These are phyloP conservation scores for Oldenlandia corymbosa DNA, from an alignment of 257 asterid species.

Conservation along the genomic window DNA sequence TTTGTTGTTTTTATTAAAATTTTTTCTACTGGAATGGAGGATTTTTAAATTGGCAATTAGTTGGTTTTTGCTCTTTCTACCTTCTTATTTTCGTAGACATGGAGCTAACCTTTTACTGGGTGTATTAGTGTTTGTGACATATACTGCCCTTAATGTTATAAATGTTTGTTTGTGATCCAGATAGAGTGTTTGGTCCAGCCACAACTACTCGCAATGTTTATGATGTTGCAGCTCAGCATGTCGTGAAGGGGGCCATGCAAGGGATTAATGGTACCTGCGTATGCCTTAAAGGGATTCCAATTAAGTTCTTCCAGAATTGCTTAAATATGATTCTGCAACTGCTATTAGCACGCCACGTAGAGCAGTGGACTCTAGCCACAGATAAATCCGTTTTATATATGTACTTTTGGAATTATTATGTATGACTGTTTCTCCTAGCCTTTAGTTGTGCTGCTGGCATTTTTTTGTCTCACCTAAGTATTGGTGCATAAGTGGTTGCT, in stretches of 20 bases:
- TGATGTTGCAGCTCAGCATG: constrained; percentile 83
- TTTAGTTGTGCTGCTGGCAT: background rate
- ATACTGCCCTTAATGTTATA: too few relatives aligned
- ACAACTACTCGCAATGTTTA: constrained; percentile 86
- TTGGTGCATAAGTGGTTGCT: constrained; percentile 3
- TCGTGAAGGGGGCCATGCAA: constrained; percentile 76
- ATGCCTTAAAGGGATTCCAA: background rate
- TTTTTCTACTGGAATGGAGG: background rate
- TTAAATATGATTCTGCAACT: background rate
- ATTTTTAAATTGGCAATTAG: background rate
- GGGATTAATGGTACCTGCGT: constrained; percentile 62
- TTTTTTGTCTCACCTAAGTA: background rate
- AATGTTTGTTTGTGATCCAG: constrained; percentile 25
- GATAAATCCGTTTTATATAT: background rate
- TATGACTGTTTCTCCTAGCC: background rate
- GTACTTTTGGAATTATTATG: background rate
- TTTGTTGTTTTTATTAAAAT: background rate
- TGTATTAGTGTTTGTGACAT: too few relatives aligned
- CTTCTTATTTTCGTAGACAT: background rate
- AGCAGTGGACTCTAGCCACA: background rate
- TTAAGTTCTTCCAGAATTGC: background rate
- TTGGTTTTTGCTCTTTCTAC: background rate
- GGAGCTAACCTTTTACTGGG: background rate
- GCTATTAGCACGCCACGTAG: background rate
- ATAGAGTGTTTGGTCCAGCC: constrained; percentile 88